Evolutionary conservation across 164 flowering plant genomes (phyloP), one percentile per base, ranked within the genome.

Genomic region (Piper longum): DNA sequence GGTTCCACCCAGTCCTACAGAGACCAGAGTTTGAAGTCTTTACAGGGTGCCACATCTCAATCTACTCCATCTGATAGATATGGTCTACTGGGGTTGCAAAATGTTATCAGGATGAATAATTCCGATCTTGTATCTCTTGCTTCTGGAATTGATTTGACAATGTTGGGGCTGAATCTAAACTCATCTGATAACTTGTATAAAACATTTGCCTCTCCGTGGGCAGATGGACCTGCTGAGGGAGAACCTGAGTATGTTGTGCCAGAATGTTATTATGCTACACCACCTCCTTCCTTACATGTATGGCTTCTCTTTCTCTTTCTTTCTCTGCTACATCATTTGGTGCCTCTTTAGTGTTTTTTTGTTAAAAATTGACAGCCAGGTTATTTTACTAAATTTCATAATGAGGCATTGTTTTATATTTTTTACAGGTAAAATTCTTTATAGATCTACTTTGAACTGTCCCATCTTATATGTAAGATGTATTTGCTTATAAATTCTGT

Each of bases 171-270:
- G 62, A 91, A 88, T 68, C 77, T 95, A 77, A 89, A 86, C 75
- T 86, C 96, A n/a, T 26, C 82, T 2, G 96, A 91, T 61, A 83
- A 86, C 74, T 89, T 95, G 17, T 83, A 91, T 73, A 87, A 89
- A 75, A 84, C 91, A 36, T 95, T 95, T 76, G 89, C 81, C 59
- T 91, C 99, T 41, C 97, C 97, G 45, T 95, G 96, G 96, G 86
- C 96, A 52, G 93, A 91, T 65, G 93, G 86, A 66, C 97, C 97
- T 57, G 81, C 85, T 52, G 89, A 89, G 73, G 96, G 96, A 59
- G 97, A 88, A 16, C 91, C 89, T 26, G 96, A 95, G 70, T 89
- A 82, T 67, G 74, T 63, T 56, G 86, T 91, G 69, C 99, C 97
- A 0, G 88, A 82, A 44, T 95, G 99, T 75, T 95, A 85, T 79